Evolutionary conservation across 805 yeast species (phyloP), one percentile per base, ranked within the genome.

Genomic region (Blastobotrys americana): DNA sequence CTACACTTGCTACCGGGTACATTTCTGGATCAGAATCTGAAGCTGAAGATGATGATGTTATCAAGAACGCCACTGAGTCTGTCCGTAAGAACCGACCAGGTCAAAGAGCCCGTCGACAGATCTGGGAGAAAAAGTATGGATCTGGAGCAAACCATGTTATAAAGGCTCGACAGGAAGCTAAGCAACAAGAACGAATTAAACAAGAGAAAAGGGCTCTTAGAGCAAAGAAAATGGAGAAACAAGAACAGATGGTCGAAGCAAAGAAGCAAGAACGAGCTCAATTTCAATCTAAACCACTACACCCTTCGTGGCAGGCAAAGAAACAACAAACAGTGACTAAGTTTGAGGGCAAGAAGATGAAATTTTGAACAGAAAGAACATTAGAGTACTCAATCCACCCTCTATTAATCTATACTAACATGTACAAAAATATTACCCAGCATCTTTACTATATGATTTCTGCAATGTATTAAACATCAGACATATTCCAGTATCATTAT

Each of bases 221-320:
- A 25, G 31, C 8, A 13, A 25, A 25, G 31, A 85, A 74, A 51
- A 76, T 95, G 70, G 79, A 69, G 27, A 73, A 73, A 27, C 82
- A 77, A 42, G 51, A 23, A 10, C 53, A 46, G 55, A 68, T 39
- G 68, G 73, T 6, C 78, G 50, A 16, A 54, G 25, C 47, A 41
- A 47, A 34, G 34, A 46, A 44, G 50, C 46, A 48, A 51, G 52
- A 45, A 6, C 23, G 27, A n/a, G 43, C 51, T 8, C 27, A 39
- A 16, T 22, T 50, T 9, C 59, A 51, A 15, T 52, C 58, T 17
- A 58, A 59, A 41, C 66, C 71, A 4, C 51, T 84, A 52, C 99
- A 93, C 75, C 99, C 99, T n/a, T 93, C 98, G 2, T 93, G 99
- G 99, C 81, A 77, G 55, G 98, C 98, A 18, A 85, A 84, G 68